Conservation (phyloP, 345 rosid species). For the Eucalyptus camaldulensis region DNA sequence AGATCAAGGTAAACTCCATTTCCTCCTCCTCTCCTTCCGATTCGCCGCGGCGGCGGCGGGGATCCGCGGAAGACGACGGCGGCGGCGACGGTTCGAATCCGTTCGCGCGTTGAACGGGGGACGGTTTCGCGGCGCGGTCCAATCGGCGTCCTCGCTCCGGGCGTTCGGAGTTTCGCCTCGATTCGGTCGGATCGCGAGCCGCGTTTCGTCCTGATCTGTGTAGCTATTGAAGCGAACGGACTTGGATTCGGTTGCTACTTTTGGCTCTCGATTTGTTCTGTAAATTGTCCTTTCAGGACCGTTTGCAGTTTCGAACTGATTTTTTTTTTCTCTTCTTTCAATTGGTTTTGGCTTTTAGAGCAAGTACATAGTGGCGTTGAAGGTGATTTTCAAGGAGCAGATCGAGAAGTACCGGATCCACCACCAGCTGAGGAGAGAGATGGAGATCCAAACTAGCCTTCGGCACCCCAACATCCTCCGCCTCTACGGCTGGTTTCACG, state of each 20-base stretch:
- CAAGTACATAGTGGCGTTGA: conserved; percentile 71
- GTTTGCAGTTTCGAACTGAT: neutral
- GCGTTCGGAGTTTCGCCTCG: neutral
- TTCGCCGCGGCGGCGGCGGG: neutral
- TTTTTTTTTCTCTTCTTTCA: fast-evolving
- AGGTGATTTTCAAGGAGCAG: conserved; percentile 81
- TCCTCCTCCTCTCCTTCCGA: neutral
- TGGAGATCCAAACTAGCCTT: conserved; percentile 77
- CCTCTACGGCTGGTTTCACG: conserved; percentile 90
- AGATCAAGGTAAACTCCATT: conserved; percentile 33
- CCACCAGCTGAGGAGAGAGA: conserved; percentile 78
- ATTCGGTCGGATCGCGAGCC: neutral
- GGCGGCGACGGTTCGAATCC: neutral
- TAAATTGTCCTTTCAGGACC: neutral
- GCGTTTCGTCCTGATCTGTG: neutral
- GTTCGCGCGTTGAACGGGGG: neutral
- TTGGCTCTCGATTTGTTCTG: neutral
- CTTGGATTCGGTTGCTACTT: neutral
- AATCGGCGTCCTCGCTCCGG: neutral
- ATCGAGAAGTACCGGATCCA: conserved; percentile 75
- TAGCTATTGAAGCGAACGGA: neutral
- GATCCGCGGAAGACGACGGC: neutral
- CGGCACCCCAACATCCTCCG: conserved; percentile 66
- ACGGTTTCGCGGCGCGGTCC: neutral
- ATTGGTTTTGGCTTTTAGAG: conserved; percentile 13